Conservation (phyloP, 768 basidiomycete genomes). For the Amyloporia xantha region DNA sequence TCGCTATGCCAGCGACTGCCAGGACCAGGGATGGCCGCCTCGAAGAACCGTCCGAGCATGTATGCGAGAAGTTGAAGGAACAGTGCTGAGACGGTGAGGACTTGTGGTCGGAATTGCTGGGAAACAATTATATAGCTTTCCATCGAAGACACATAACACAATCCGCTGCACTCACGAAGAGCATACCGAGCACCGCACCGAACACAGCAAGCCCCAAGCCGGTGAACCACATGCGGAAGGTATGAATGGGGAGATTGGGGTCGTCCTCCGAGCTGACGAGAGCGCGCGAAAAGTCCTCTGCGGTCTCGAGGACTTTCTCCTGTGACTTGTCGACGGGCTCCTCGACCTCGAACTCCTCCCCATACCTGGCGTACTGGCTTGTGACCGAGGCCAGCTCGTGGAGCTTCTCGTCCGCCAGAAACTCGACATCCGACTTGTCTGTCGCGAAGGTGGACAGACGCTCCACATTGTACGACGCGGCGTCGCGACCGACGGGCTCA, state of each 20-base stretch:
- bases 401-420: conserved; percentile 1
- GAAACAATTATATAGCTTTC: neutral
- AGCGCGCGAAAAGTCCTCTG: conserved; percentile 3
- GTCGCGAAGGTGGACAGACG: neutral
- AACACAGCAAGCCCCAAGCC: conserved; percentile 5
- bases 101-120: conserved; percentile 5
- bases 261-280: conserved; percentile 3
- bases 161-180: conserved; percentile 8
- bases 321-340: neutral
- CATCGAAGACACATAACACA: neutral
- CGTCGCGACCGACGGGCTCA: neutral
- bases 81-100: conserved; percentile 1
- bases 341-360: neutral
- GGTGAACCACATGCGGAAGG: conserved; percentile 7
- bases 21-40: conserved; percentile 5
- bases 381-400: neutral
- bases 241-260: conserved; percentile 3
- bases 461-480: neutral
- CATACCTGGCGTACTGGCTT: neutral
- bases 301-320: conserved; percentile 6
- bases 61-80: conserved; percentile 5
- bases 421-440: neutral
- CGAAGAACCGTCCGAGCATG: conserved; percentile 5
- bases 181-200: conserved; percentile 6
- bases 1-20: neutral